Conservation (phyloP, 495 filamentous ascomycete species). For the Lasiosphaeria ovina region DNA sequence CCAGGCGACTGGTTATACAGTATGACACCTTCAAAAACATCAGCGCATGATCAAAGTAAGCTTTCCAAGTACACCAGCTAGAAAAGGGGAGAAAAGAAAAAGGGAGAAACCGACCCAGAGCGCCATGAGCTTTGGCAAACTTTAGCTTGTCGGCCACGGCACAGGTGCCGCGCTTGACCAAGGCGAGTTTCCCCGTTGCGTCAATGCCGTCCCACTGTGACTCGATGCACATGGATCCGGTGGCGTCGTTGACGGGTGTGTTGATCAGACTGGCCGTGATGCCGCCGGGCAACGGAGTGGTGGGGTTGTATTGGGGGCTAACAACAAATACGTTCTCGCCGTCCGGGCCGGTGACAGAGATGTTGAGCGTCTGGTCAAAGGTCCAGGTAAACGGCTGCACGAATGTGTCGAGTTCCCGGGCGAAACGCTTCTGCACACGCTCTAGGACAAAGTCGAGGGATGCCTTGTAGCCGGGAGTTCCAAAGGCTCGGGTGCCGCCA, state of each 20-base stretch:
- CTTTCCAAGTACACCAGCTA: too few relatives aligned
- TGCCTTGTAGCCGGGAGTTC: conserved; percentile 58
- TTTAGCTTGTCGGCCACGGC: conserved; percentile 58
- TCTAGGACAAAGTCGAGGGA: conserved; percentile 62
- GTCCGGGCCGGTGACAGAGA: conserved; percentile 27
- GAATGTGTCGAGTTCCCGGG: conserved; percentile 39
- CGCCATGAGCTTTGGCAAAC: conserved; percentile 57
- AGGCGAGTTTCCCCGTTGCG: conserved; percentile 56
- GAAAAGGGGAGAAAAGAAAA: too few relatives aligned
- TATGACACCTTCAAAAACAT: conserved; percentile 25
- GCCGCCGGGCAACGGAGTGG: conserved; percentile 22
- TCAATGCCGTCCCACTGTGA: conserved; percentile 37
- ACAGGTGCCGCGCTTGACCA: conserved; percentile 62
- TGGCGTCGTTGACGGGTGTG: conserved; percentile 30
- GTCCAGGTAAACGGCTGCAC: conserved; percentile 53
- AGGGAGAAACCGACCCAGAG: conserved; percentile 50
- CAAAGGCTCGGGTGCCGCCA: conserved; percentile 56
- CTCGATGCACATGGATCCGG: conserved; percentile 36
- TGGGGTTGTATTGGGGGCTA: conserved; percentile 28
- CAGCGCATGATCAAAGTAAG: background rate
- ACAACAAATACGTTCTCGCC: conserved; percentile 31
- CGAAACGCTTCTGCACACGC: conserved; percentile 34
- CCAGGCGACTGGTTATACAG: conserved; percentile 62
- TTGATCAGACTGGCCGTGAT: conserved; percentile 23
- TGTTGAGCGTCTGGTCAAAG: conserved; percentile 28